phyloP scores from a whole-genome alignment of 495 filamentous ascomycete genomes.

The Daldinia childiae region DNA sequence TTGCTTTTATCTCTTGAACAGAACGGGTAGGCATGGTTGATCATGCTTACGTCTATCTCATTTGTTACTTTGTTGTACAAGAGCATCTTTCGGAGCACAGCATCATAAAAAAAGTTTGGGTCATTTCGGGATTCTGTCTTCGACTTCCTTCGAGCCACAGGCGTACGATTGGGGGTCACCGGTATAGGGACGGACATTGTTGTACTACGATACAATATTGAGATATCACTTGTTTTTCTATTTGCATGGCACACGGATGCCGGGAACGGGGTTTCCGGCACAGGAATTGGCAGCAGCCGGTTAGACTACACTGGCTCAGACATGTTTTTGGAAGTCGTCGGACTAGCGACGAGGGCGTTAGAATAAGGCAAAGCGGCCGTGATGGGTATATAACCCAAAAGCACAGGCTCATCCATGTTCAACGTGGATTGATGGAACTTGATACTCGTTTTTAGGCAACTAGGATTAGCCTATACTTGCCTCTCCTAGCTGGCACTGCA shows the following conservation, averaged over 20 bases:
- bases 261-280: slow-evolving; percentile 43
- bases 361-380: slow-evolving; percentile 37
- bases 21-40: slow-evolving; percentile 44
- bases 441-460: slow-evolving; percentile 42
- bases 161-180: slow-evolving; percentile 48
- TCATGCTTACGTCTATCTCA: slow-evolving; percentile 40
- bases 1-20: slow-evolving; percentile 27
- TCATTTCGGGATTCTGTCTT: slow-evolving; percentile 50
- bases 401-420: slow-evolving; percentile 45
- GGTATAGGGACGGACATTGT: slow-evolving; percentile 44
- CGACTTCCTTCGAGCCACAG: slow-evolving; percentile 46
- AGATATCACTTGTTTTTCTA: slow-evolving; percentile 50
- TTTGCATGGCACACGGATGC: slow-evolving; percentile 49
- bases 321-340: slow-evolving; percentile 30
- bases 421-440: slow-evolving; percentile 51
- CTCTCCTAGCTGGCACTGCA: slow-evolving; percentile 29
- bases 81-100: slow-evolving; percentile 64
- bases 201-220: slow-evolving; percentile 50
- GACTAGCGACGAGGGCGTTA: slow-evolving; percentile 29
- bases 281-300: slow-evolving; percentile 37
- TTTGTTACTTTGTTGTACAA: slow-evolving; percentile 60
- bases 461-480: slow-evolving; percentile 34
- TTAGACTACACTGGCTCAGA: slow-evolving; percentile 35
- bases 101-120: slow-evolving; percentile 60
- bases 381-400: slow-evolving; percentile 6